Conservation (phyloP, 208 protist genomes). For the Wallacemonas sp. region DNA sequence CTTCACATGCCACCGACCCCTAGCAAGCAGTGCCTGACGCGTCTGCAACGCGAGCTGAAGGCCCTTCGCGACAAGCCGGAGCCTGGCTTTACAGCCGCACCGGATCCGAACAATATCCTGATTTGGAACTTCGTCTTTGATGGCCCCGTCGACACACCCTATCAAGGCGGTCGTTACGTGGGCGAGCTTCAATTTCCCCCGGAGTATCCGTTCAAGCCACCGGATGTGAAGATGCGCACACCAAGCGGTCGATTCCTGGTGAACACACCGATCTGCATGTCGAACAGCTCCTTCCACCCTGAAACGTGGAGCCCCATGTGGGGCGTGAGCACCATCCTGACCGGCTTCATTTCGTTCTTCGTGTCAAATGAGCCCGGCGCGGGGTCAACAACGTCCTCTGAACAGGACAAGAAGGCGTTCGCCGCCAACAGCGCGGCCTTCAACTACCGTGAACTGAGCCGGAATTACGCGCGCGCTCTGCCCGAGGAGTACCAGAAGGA, state of each 20-base stretch:
- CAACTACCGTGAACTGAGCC: conserved; percentile 45
- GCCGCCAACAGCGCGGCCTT: conserved; percentile 49
- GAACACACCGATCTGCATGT: conserved; percentile 71
- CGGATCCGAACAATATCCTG: conserved; percentile 84
- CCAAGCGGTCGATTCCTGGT: conserved; percentile 85
- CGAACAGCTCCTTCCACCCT: conserved; percentile 87
- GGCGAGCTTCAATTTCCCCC: conserved; percentile 93
- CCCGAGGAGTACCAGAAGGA: conserved; percentile 52
- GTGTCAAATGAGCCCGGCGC: conserved; percentile 47
- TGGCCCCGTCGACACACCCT: conserved; percentile 86
- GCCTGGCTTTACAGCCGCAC: conserved; percentile 29
- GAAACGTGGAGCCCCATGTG: conserved; percentile 91
- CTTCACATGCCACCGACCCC: neutral
- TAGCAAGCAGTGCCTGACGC: conserved; percentile 32
- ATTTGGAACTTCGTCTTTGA: conserved; percentile 72
- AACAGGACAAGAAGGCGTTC: conserved; percentile 35
- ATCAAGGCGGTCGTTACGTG: conserved; percentile 96
- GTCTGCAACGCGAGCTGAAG: conserved; percentile 50
- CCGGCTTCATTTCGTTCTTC: conserved; percentile 87
- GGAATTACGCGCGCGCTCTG: conserved; percentile 48
- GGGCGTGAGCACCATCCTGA: conserved; percentile 76
- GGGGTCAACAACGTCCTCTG: conserved; percentile 38
- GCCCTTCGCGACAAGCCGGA: conserved; percentile 29
- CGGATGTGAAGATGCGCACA: conserved; percentile 83
- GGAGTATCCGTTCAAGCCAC: conserved; percentile 97